Base-by-base conservation (phyloP, 2,329 filamentous ascomycete species). In the Rhynchosporium graminicola region DNA sequence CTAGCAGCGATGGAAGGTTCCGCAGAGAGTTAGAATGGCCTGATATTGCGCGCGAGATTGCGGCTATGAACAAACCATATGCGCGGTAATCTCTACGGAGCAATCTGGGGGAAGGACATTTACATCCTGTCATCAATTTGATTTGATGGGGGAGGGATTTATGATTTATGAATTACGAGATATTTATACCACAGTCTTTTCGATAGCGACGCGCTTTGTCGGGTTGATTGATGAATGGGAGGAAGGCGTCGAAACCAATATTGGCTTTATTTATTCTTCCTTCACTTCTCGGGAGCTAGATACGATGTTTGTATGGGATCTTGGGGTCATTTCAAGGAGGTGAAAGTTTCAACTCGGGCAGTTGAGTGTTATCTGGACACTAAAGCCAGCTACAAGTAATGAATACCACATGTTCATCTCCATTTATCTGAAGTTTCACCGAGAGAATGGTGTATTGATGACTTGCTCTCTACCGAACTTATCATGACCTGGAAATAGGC, bases 41-140 rank as follows among this genome's bases (percentile, higher is more conserved):
- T 7, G 91, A 91, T 54, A 89, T 98, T 65, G 84, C 92, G 6
- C 83, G 92, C 68, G 94, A 98, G 77, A 93, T 99, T 68, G 93
- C 95, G 4, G 81, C 94, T 33, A 96, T 99, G 92, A 99, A 99
- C 74, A 88, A 90, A 71, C 95, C 95, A 15, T 98, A 98, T 77
- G 88, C 91, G 20, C 82, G 90, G 76, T 91, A 63, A 71, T 5
- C 9, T 36, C 9, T 59, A 47, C 33, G 40, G 6, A 42, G 3
- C 57, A 48, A 29, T 56, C 45, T 60, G 56, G 26, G 4, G 40
- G 26, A 51, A 45, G 45, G 63, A 36, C 55, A 60, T 60, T 59
- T 61, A 65, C n/a, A 67, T 43, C 33, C 57, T 48, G 38, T 40
- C 28, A 31, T 48, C 46, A 46, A 60, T 58, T 66, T 60, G 42